Evolutionary conservation across 2,329 filamentous ascomycete species (phyloP).

Genomic region (Fusarium veterinarium): DNA sequence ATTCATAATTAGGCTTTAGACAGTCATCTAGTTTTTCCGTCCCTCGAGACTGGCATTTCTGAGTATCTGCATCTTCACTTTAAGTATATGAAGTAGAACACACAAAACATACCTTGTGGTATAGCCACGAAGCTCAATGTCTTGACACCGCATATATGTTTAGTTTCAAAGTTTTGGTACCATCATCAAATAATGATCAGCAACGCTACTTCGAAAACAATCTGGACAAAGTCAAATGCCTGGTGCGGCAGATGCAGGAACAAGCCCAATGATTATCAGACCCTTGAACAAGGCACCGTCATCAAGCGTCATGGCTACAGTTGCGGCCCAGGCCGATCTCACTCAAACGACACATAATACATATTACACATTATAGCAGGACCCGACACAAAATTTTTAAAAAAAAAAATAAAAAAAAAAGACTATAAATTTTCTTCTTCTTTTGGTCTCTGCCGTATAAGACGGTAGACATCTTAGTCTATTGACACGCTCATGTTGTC

Average conservation of each 20-base stretch:
- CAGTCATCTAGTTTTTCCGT: not conserved
- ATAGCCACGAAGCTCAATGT: not conserved
- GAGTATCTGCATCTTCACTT: not conserved
- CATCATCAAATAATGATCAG: not conserved
- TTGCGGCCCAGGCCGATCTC: constrained; percentile 13
- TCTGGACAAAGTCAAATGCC: not conserved
- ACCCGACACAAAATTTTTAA: not conserved
- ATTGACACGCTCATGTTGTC: not conserved
- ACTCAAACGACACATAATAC: not conserved
- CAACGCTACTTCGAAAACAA: not conserved
- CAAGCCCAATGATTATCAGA: constrained; percentile 7
- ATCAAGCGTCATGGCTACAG: constrained; percentile 4
- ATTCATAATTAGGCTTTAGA: not conserved
- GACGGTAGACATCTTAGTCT: not conserved
- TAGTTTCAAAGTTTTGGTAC: not conserved
- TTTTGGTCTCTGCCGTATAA: constrained; percentile 10
- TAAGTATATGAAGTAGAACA: not conserved
- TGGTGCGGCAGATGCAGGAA: constrained; percentile 27
- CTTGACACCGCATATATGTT: not conserved
- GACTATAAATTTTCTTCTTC: not conserved
- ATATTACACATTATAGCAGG: not conserved
- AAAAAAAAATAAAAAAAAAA: not conserved
- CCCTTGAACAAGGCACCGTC: not conserved
- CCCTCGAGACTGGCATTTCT: not conserved
- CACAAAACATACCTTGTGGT: not conserved